phyloP scores from a whole-genome alignment of 2,329 filamentous ascomycete genomes.

The Epichloe gansuensis region DNA sequence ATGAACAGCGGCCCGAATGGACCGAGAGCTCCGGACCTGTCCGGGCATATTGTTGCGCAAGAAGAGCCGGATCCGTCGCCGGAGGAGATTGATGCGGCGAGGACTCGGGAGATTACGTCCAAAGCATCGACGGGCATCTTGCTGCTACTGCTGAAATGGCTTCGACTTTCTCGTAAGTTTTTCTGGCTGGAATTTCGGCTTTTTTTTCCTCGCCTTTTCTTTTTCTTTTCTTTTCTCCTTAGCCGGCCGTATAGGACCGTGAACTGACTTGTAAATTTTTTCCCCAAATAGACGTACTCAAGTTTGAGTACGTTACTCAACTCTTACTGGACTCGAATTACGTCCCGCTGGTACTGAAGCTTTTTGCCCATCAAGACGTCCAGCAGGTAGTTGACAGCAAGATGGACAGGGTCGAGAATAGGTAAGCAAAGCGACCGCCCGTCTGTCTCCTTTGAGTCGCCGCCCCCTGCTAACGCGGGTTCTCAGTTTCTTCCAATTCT shows the following conservation, averaged over 20 bases:
- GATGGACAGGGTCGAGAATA: conserved; percentile 69
- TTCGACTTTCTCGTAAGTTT: conserved; percentile 77
- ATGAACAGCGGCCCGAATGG: conserved; percentile 26
- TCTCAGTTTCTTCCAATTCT: conserved; percentile 79
- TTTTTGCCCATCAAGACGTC: conserved; percentile 88
- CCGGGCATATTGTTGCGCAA: conserved; percentile 19
- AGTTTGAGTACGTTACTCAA: conserved; percentile 93
- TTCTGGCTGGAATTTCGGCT: too few relatives aligned
- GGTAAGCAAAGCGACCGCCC: conserved; percentile 36
- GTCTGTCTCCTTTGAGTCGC: neutral
- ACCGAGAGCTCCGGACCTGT: conserved; percentile 20
- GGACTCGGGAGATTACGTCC: conserved; percentile 74
- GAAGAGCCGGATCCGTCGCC: conserved; percentile 39
- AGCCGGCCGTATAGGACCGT: neutral
- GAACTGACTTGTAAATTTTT: neutral
- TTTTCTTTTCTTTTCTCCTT: neutral
- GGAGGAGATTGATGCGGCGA: conserved; percentile 71
- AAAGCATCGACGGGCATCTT: conserved; percentile 89
- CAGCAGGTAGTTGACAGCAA: conserved; percentile 80
- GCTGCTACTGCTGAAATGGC: conserved; percentile 86
- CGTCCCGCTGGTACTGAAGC: conserved; percentile 79
- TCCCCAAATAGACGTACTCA: conserved; percentile 59
- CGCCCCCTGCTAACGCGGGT: neutral
- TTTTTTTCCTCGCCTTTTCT: neutral
- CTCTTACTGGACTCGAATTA: conserved; percentile 92